Conservation (phyloP, 208 protist genomes). For the Trypanosoma lewisi region DNA sequence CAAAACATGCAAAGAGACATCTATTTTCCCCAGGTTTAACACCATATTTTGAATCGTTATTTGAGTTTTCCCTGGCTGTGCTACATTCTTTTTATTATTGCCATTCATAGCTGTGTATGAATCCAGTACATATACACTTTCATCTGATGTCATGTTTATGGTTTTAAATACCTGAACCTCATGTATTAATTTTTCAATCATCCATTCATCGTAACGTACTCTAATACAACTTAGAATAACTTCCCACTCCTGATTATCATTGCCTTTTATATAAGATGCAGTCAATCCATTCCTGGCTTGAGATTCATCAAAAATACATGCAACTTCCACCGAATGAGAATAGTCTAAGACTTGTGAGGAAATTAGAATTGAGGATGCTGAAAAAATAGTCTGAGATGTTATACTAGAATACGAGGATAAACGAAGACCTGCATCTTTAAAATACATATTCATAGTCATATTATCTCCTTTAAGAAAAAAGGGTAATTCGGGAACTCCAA, state of each 20-base stretch:
- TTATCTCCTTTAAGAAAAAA: background rate
- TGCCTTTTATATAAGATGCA: constrained; percentile 8
- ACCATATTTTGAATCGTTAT: constrained; percentile 11
- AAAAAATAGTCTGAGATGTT: background rate
- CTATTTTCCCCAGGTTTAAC: background rate
- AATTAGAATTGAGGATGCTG: background rate
- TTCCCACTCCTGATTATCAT: background rate
- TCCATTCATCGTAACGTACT: constrained; percentile 7
- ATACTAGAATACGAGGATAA: background rate
- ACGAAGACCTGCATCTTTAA: constrained; percentile 6
- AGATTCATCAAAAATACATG: constrained; percentile 1
- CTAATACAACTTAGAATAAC: constrained; percentile 5
- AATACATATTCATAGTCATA: background rate
- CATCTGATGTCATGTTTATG: no score
- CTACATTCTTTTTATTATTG: background rate
- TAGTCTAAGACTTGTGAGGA: background rate
- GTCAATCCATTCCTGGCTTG: background rate
- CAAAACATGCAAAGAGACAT: constrained; percentile 5
- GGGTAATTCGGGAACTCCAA: constrained; percentile 8
- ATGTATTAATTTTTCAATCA: constrained; percentile 4
- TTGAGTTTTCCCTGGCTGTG: background rate
- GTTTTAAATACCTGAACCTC: background rate
- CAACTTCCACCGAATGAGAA: background rate
- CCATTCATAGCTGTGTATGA: no score
- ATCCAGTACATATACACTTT: no score